Evolutionary conservation across 129 eudicot species (phyloP).

Genomic region (Escallonia herrerae): DNA sequence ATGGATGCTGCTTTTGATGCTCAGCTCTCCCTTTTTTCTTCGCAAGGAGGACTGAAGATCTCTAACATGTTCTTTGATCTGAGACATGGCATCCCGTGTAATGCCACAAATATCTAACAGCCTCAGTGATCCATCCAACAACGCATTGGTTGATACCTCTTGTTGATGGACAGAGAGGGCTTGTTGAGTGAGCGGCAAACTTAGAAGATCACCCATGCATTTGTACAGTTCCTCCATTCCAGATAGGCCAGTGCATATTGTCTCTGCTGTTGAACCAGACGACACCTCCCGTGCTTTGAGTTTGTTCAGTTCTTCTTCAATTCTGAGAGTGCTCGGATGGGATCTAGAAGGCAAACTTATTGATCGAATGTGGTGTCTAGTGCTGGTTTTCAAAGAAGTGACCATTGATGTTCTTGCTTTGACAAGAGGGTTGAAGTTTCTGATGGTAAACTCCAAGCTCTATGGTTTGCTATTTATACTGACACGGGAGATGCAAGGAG

Average conservation of each 20-base stretch:
- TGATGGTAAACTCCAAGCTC: neutral
- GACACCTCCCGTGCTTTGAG: constrained; percentile 36
- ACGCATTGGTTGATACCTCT: constrained; percentile 21
- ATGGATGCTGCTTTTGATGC: neutral
- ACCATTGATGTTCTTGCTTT: constrained; percentile 16
- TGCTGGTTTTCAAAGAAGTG: constrained; percentile 20
- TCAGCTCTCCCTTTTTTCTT: constrained; percentile 27
- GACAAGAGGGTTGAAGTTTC: neutral
- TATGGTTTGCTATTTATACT: neutral
- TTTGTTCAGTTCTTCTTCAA: constrained; percentile 44
- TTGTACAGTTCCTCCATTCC: constrained; percentile 40
- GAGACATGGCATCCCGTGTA: constrained; percentile 37
- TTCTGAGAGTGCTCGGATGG: constrained; percentile 39
- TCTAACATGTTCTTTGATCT: constrained; percentile 25
- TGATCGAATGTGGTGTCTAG: constrained; percentile 31
- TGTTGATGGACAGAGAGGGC: constrained; percentile 30
- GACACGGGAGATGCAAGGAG: neutral
- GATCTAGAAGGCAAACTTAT: constrained; percentile 48
- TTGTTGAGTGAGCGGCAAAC: constrained; percentile 24
- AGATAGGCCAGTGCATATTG: constrained; percentile 30
- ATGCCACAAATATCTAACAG: constrained; percentile 38
- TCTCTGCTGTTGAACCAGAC: constrained; percentile 37
- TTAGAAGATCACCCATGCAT: constrained; percentile 23
- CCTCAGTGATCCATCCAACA: constrained; percentile 37
- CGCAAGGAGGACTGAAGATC: constrained; percentile 38